Conservation (phyloP, 768 basidiomycete species). For the Lentinula sp. region DNA sequence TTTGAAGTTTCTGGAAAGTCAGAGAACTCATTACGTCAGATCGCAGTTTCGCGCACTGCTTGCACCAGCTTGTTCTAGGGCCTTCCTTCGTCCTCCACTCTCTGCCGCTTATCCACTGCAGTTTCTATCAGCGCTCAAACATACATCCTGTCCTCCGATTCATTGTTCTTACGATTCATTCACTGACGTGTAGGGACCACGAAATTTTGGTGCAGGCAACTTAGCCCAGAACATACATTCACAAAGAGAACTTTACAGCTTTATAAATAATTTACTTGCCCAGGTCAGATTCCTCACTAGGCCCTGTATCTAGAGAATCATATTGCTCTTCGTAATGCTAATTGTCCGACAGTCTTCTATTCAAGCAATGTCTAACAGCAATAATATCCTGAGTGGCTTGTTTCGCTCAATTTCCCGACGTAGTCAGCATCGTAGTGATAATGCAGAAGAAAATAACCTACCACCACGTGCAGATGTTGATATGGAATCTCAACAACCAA, state of each 20-base stretch:
- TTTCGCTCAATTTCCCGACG: not conserved
- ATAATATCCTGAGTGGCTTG: not conserved
- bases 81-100: no score
- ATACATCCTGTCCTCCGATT: no score
- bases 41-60: no score
- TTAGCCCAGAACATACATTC: not conserved
- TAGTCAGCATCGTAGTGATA: not conserved
- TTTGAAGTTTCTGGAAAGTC: not conserved
- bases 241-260: not conserved
- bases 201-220: no score
- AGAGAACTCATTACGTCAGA: slow-evolving; percentile 1
- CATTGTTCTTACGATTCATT: no score
- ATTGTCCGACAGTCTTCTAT: not conserved
- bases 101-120: no score
- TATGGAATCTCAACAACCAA: not conserved
- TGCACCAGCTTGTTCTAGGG: no score
- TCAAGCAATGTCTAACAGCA: not conserved
- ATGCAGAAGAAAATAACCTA: not conserved
- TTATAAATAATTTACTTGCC: not conserved
- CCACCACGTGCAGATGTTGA: not conserved
- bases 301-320: not conserved
- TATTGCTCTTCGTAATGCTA: not conserved
- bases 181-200: no score
- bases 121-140: no score
- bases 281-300: not conserved